phyloP scores from a whole-genome alignment of 805 yeast genomes.

The Kazachstania psychrophila region DNA sequence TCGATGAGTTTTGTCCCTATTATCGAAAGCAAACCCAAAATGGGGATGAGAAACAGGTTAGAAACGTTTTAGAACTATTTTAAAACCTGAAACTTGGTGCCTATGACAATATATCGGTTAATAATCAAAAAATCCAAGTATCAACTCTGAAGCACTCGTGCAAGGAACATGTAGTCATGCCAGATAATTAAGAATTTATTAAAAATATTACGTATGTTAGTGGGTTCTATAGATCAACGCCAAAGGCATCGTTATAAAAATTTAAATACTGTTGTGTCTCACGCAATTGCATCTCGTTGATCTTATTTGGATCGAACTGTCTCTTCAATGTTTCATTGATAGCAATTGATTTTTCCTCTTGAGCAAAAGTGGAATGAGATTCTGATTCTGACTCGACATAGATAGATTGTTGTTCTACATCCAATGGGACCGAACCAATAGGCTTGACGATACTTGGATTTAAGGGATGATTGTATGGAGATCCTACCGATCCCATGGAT shows the following conservation, averaged over 20 bases:
- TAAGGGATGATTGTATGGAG: too few relatives aligned
- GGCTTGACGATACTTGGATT: too few relatives aligned
- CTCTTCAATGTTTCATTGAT: constrained; percentile 4
- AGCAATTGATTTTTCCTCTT: constrained; percentile 6
- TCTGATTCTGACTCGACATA: neutral
- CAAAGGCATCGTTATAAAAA: constrained; percentile 21
- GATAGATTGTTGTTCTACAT: constrained; percentile 7
- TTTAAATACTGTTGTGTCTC: constrained; percentile 26
- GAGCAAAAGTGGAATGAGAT: constrained; percentile 5
- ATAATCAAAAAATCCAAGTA: too few relatives aligned
- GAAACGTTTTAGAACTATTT: neutral
- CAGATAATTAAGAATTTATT: neutral
- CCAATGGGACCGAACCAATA: constrained; percentile 2
- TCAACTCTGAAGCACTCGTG: too few relatives aligned
- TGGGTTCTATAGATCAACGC: constrained; percentile 9
- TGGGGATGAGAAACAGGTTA: neutral
- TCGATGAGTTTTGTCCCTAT: too few relatives aligned
- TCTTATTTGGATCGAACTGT: constrained; percentile 11
- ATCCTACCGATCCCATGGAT: too few relatives aligned
- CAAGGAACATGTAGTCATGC: too few relatives aligned
- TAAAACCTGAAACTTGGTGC: too few relatives aligned
- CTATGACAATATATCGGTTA: too few relatives aligned
- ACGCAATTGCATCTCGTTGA: constrained; percentile 20
- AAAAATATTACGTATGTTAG: too few relatives aligned
- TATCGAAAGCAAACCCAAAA: too few relatives aligned